Conservation (phyloP, 2,329 filamentous ascomycete species). For the Helotiales sp. region DNA sequence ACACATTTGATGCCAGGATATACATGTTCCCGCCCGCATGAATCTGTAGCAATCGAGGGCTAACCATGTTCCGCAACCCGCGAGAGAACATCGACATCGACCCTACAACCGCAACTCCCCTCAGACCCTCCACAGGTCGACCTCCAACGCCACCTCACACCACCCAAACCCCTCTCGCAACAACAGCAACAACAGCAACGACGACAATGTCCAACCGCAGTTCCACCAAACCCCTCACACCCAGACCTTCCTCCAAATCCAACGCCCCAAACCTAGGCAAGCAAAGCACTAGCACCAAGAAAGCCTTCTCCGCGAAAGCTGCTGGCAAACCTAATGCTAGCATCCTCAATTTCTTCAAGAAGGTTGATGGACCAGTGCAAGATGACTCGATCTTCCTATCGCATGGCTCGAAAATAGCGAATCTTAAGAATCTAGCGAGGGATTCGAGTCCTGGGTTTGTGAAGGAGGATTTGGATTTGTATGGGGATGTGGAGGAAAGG, state of each 20-base stretch:
- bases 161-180: conserved; percentile 13
- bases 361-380: conserved; percentile 55
- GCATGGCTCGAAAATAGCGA: conserved; percentile 37
- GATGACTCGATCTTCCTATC: conserved; percentile 63
- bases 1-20: too few relatives aligned
- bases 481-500: conserved; percentile 40
- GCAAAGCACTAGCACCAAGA: conserved; percentile 33
- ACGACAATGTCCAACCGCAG: conserved; percentile 34
- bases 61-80: conserved; percentile 59
- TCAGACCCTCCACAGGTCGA: conserved; percentile 54
- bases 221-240: conserved; percentile 41
- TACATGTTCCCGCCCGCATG: background rate
- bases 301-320: conserved; percentile 28
- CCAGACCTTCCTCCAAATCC: conserved; percentile 37
- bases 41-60: background rate
- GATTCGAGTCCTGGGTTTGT: conserved; percentile 23
- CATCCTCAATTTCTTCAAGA: conserved; percentile 78
- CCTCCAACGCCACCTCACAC: conserved; percentile 55
- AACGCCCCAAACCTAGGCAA: conserved; percentile 29
- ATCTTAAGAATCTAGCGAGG: conserved; percentile 17
- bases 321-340: conserved; percentile 59
- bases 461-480: conserved; percentile 33
- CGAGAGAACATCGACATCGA: conserved; percentile 49
- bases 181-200: conserved; percentile 10
- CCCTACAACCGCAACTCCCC: conserved; percentile 42